Evolutionary conservation across 805 yeast species (phyloP).

Genomic region (Kuraishia cidri): DNA sequence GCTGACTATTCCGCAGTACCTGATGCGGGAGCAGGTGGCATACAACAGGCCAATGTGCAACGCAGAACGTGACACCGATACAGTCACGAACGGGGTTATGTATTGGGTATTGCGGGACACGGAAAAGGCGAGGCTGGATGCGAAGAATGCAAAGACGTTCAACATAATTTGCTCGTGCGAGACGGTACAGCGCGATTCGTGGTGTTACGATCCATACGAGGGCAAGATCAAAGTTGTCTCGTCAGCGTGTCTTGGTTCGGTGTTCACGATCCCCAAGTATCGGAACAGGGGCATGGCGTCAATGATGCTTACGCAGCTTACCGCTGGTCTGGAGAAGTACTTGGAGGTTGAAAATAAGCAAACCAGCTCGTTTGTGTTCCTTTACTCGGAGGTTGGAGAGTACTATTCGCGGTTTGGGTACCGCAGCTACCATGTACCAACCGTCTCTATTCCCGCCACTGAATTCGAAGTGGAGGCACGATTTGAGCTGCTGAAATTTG

Average conservation of each 20-base stretch:
- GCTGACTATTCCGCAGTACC: conserved; percentile 12
- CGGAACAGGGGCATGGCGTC: conserved; percentile 52
- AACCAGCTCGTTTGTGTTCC: conserved; percentile 21
- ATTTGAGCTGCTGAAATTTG: conserved; percentile 2
- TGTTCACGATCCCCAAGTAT: conserved; percentile 36
- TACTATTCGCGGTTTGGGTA: conserved; percentile 62
- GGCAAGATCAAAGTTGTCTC: conserved; percentile 1
- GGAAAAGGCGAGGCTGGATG: conserved; percentile 1
- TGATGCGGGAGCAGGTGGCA: conserved; percentile 12
- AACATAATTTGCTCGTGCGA: conserved; percentile 20
- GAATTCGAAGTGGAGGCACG: conserved; percentile 1
- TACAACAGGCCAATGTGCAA: conserved; percentile 11
- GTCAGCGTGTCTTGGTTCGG: conserved; percentile 47
- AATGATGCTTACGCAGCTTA: conserved; percentile 30
- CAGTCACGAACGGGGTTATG: conserved; percentile 10
- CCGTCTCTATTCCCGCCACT: conserved; percentile 8
- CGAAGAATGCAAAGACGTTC: conserved; percentile 5
- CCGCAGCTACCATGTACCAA: conserved; percentile 13
- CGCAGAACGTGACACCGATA: conserved; percentile 8
- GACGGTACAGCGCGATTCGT: conserved; percentile 14
- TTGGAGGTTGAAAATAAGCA: no score
- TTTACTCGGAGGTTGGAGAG: conserved; percentile 70
- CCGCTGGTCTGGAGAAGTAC: conserved; percentile 7
- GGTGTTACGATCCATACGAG: conserved; percentile 4
- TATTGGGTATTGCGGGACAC: conserved; percentile 17